phyloP scores from a whole-genome alignment of 2,329 filamentous ascomycete genomes.

The Colletotrichum eleusines region DNA sequence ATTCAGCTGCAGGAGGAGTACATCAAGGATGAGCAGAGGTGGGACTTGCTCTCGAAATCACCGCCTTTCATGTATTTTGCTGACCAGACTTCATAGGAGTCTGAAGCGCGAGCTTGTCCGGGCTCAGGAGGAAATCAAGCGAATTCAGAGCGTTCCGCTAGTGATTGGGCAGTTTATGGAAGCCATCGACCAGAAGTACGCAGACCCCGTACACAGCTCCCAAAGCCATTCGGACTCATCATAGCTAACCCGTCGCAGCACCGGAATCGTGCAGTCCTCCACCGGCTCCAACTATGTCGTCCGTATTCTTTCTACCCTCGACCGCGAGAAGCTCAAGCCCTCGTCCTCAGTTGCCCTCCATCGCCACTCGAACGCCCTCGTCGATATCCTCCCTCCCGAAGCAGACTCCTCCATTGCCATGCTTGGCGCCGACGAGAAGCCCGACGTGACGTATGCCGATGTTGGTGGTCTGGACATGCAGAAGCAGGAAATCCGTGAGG shows the following conservation, averaged over 20 bases:
- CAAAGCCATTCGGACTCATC: neutral
- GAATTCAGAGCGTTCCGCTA: constrained; percentile 96
- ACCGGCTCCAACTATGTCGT: constrained; percentile 99
- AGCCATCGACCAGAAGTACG: constrained; percentile 98
- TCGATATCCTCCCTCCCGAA: constrained; percentile 98
- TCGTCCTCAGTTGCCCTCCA: constrained; percentile 98
- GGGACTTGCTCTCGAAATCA: constrained; percentile 42
- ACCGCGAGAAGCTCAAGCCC: constrained; percentile 97
- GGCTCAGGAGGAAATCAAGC: constrained; percentile 99
- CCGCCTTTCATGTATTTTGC: constrained; percentile 11
- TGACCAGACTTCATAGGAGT: constrained; percentile 68
- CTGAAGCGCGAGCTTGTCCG: constrained; percentile 96
- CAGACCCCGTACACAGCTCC: constrained; percentile 18
- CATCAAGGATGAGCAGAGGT: constrained; percentile 99
- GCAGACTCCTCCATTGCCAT: constrained; percentile 99
- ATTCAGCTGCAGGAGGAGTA: constrained; percentile 99
- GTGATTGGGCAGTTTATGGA: constrained; percentile 99
- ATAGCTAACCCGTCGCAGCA: constrained; percentile 66
- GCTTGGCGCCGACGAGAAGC: constrained; percentile 96
- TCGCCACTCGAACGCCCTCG: constrained; percentile 97
- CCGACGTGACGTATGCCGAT: constrained; percentile 97
- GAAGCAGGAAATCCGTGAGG: constrained; percentile 99
- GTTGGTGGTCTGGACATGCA: constrained; percentile 99
- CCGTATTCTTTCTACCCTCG: constrained; percentile 96
- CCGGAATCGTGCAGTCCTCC: constrained; percentile 97